A percentile compares a stretch with the other conserved stretches of the same genome.
These are phyloP conservation scores for Aspergillus egyptiacus DNA, from an alignment of 495 filamentous ascomycete genomes.

Conservation along the genomic window DNA sequence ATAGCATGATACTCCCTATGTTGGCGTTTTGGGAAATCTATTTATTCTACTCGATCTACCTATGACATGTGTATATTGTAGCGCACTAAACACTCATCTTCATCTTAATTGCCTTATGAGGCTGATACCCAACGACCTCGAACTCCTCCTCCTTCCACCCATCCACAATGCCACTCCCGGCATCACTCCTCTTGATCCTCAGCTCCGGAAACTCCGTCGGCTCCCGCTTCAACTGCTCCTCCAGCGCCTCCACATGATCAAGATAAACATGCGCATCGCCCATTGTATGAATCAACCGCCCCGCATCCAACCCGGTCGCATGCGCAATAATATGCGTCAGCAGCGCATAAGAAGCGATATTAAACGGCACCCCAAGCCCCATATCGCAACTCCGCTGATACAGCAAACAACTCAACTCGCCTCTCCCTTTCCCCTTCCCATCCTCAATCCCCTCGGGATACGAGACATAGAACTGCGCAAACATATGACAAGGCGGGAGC, in stretches of 20 bases:
- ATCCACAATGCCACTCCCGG: constrained; percentile 57
- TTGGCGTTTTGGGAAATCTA: constrained; percentile 3
- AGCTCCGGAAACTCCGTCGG: constrained; percentile 79
- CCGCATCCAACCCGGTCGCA: constrained; percentile 74
- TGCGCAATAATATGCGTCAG: constrained; percentile 91
- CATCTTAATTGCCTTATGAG: constrained; percentile 88
- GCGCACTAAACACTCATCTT: constrained; percentile 84
- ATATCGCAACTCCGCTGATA: constrained; percentile 97
- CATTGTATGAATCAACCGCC: constrained; percentile 85
- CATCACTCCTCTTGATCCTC: constrained; percentile 57
- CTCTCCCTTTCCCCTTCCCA: constrained; percentile 32
- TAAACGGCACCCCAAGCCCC: constrained; percentile 96
- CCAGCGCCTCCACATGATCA: constrained; percentile 85
- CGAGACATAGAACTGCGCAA: constrained; percentile 95
- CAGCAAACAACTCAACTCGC: constrained; percentile 72
- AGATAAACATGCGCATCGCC: constrained; percentile 93
- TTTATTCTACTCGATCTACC: neutral
- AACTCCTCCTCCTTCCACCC: constrained; percentile 88
- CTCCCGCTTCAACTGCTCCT: constrained; percentile 69
- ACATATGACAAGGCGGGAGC: constrained; percentile 96
- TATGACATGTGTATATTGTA: neutral
- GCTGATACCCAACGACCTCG: constrained; percentile 78
- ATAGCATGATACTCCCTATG: constrained; percentile 10
- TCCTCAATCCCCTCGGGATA: constrained; percentile 44
- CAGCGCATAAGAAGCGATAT: constrained; percentile 89